Conservation (phyloP, 495 filamentous ascomycete genomes). For the Umbilicaria muhlenbergii region DNA sequence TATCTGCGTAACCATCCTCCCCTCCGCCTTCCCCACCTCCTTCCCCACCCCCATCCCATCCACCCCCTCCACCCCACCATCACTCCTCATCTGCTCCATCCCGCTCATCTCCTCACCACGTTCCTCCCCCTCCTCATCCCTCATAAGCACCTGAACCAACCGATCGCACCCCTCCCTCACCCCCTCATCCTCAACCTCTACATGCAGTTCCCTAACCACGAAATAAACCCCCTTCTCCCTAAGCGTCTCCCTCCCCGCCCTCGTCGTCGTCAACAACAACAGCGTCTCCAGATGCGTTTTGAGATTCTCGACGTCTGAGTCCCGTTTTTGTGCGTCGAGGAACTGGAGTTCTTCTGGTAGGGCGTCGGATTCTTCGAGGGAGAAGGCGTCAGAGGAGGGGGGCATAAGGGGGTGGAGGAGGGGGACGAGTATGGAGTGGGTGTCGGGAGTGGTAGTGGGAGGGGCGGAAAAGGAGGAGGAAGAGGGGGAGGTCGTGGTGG, state of each 20-base stretch:
- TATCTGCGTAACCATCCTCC: constrained; percentile 1
- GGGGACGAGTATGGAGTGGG: constrained; percentile 65
- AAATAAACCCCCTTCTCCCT: constrained; percentile 71
- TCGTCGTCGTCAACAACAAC: constrained; percentile 64
- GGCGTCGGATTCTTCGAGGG: constrained; percentile 51
- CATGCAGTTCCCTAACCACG: constrained; percentile 73
- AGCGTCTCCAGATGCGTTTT: constrained; percentile 80
- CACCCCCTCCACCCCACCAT: not conserved
- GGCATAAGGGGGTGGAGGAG: constrained; percentile 56
- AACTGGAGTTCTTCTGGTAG: constrained; percentile 83
- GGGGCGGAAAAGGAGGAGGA: constrained; percentile 80
- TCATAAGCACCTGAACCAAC: constrained; percentile 83
- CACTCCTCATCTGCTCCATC: constrained; percentile 15
- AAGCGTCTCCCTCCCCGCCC: constrained; percentile 56
- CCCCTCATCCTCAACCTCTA: constrained; percentile 60
- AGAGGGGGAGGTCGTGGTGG: no score
- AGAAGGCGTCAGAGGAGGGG: constrained; percentile 38
- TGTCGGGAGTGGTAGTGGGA: constrained; percentile 62
- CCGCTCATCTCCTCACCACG: constrained; percentile 10
- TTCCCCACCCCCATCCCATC: not conserved
- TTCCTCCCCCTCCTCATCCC: constrained; percentile 36
- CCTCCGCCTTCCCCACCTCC: not conserved
- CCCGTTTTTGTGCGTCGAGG: constrained; percentile 72
- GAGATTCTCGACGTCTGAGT: constrained; percentile 57
- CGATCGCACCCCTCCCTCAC: constrained; percentile 78